Evolutionary conservation across 176 grass and related monocot genomes (phyloP), one percentile per base, ranked within the genome.

Genomic region (Dendrocalamus sinicus): DNA sequence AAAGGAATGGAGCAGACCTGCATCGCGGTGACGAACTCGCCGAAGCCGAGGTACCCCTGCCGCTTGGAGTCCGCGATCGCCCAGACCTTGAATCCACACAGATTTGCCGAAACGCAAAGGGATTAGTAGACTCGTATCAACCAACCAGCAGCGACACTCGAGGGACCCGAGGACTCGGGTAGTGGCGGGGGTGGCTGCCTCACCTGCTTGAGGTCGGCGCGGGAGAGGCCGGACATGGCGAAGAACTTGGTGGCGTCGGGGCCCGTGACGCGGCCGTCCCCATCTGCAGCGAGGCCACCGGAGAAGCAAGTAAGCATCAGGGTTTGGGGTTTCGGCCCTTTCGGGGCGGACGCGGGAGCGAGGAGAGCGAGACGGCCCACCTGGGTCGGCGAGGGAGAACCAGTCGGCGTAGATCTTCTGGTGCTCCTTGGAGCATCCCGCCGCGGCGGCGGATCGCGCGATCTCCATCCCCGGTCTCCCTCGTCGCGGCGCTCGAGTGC

Each of bases 141-240:
- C 0, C 7, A 35, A 44, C 55, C 19, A 22, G 46, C 6, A 9
- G 13, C 10, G 4, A 61, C 59, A 17, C 54, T 9, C 54, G 54
- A 22, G 54, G 16, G 19, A 22, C 54, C 19, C 8, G 28, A 55
- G 41, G 12, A 35, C 41, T 62, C 3, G 26, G 43, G 12, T 13
- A 7, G 43, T 17, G 28, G 82, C 23, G 68, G 43, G 68, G 43
- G 9, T 10, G 37, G 17, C 3, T 15, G 20, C 5, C 57, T 41
- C 63, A 98, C 95, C 95, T 98, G 91, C 85, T 98, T 98, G 52
- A 95, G 93, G 54, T 98, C 93, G 48, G 91, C 35, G 84, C 91
- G 90, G 62, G 91, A 87, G 60, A 95, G 87, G 47, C 92, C 92
- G 23, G 95, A 98, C 91, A 95, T 85, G 80, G 85, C 73, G 87